Percentiles rank a stretch among this genome's conserved stretches.
Evolutionary conservation across 495 filamentous ascomycete genomes (phyloP).

Genomic region (Penicillium paxilli): DNA sequence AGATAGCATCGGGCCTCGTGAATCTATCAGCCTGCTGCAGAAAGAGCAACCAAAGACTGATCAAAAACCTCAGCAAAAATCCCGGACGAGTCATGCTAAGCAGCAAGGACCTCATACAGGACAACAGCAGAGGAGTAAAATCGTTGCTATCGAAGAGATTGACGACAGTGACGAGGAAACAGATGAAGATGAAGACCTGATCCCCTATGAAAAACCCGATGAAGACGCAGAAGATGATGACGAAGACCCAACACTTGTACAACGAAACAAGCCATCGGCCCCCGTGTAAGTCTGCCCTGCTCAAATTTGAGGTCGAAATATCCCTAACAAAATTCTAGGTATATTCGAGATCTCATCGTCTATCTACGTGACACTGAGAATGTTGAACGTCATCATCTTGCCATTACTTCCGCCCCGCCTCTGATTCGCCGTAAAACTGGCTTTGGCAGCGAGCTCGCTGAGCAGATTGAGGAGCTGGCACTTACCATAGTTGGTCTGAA

Average conservation of each 20-base stretch:
- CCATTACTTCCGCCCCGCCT: conserved; percentile 69
- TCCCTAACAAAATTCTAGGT: conserved; percentile 45
- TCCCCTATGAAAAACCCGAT: conserved; percentile 86
- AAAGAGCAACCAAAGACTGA: background rate
- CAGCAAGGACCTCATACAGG: conserved; percentile 16
- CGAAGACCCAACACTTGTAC: conserved; percentile 84
- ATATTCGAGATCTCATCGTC: conserved; percentile 81
- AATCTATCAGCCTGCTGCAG: conserved; percentile 40
- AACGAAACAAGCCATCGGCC: conserved; percentile 76
- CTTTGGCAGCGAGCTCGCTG: conserved; percentile 83
- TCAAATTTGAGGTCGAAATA: background rate
- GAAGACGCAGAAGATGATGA: conserved; percentile 90
- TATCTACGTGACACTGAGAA: conserved; percentile 80
- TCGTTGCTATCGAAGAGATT: conserved; percentile 70
- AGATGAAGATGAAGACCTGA: conserved; percentile 70
- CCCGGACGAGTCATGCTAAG: background rate
- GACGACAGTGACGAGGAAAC: conserved; percentile 49
- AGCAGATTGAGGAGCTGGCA: conserved; percentile 81
- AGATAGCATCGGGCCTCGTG: conserved; percentile 64
- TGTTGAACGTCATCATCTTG: conserved; percentile 80
- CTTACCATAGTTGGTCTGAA: conserved; percentile 73
- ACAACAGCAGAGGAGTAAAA: conserved; percentile 42
- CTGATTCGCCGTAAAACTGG: conserved; percentile 86
- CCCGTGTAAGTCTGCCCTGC: conserved; percentile 65
- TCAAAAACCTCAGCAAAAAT: background rate